Base-by-base conservation (phyloP, 352 stramenopile genomes). In the Phytophthora gonapodyides region DNA sequence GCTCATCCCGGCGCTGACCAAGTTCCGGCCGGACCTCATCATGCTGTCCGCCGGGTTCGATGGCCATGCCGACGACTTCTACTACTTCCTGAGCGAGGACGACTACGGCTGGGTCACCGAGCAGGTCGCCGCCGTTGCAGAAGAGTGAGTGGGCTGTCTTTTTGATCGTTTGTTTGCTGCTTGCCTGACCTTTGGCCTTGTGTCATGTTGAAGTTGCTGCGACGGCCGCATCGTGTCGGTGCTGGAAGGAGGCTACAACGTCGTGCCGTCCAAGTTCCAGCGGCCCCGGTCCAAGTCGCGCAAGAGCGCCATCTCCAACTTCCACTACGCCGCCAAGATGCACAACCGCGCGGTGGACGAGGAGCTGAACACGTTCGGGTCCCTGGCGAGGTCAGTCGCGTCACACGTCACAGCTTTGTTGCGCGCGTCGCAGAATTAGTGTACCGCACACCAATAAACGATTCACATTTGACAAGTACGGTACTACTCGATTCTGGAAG, bases 221-320 rank as follows among this genome's bases (percentile, higher is more conserved):
- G 70, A 97, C 7, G 96, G 96, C 7, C 85, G 91, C 47, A 84
- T 99, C 47, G 87, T 99, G 21, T 98, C 92, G 41, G 91, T 98
- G 38, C 75, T 99, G 15, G 96, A 99, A 65, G 96, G 96, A 58
- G 95, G 96, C 38, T 99, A 98, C 74, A 88, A 87, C 45, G 74
- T 88, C 11, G 75, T 83, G 42, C 71, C 72, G 13, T 73, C 69
- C 60, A 84, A 83, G 42, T 75, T 63, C 46, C 68, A 82, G 53
- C 58, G 61, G 15, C 65, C 73, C 24, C 73, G 64, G 36, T n/a
- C 61, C 24, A 79, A 76, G 33, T 4, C 65, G 7, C 65, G 64
- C 19, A 68, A 62, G 30, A 52, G 37, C 17, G 67, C 63, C 42
- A 76, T 69, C 17, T 86, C 77, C 17, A 86, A 87, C 35, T 80